A percentile compares a stretch with the other conserved stretches of the same genome.
These are phyloP conservation scores for Ogataea methanolica DNA, from an alignment of 805 yeast genomes.

Conservation along the genomic window DNA sequence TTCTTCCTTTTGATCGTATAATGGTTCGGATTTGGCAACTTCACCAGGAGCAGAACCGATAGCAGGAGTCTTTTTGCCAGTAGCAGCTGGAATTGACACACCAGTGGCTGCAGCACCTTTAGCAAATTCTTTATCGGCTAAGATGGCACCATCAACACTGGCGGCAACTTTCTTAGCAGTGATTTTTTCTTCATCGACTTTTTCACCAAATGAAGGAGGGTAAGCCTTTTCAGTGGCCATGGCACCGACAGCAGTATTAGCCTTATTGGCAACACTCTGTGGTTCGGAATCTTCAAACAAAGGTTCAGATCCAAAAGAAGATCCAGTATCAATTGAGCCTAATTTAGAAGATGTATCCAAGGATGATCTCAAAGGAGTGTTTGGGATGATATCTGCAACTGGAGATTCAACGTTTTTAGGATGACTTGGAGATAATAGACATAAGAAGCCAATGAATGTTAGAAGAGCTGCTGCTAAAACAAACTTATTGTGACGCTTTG, in stretches of 20 bases:
- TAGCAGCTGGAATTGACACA: not conserved
- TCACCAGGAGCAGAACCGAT: not conserved
- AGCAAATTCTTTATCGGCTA: constrained; percentile 12
- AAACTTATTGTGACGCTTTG: constrained; percentile 49
- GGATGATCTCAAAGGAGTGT: too few species aligned
- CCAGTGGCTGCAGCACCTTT: constrained; percentile 2
- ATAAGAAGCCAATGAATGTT: constrained; percentile 44
- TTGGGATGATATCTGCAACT: constrained; percentile 5
- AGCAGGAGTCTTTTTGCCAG: constrained; percentile 1
- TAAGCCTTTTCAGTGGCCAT: constrained; percentile 19
- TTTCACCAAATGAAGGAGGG: not conserved
- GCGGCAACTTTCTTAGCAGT: constrained; percentile 19
- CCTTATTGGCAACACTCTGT: not conserved
- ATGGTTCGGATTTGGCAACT: constrained; percentile 1
- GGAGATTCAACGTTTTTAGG: constrained; percentile 9
- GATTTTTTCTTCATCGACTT: constrained; percentile 4
- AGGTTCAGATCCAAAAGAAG: constrained; percentile 3
- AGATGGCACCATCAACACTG: constrained; percentile 10
- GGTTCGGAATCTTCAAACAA: constrained; percentile 5
- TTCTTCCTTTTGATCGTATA: constrained; percentile 10
- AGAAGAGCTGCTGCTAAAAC: constrained; percentile 40
- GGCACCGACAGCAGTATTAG: constrained; percentile 9
- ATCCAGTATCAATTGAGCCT: not conserved
- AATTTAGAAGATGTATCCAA: not conserved
- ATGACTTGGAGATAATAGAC: constrained; percentile 35